Evolutionary conservation across 176 grass and related monocot species (phyloP).

Genomic region (Lolium rigidum): DNA sequence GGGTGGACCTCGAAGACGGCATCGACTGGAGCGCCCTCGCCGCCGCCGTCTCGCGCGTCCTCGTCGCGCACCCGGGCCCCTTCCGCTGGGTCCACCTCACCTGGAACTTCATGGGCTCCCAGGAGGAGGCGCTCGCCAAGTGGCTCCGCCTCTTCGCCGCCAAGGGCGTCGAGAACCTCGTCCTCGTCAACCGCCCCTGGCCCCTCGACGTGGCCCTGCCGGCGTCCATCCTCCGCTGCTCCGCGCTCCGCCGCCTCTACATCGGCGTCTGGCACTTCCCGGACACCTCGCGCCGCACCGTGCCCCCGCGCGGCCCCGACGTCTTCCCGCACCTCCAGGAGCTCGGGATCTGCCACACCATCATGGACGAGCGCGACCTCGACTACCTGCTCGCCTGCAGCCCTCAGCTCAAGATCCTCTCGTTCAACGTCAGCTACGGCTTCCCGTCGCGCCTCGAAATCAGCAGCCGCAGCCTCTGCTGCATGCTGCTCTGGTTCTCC

Average conservation of each 20-base stretch:
- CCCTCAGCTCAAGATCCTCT: constrained; percentile 28
- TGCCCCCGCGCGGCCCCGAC: background rate
- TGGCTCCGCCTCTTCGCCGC: constrained; percentile 28
- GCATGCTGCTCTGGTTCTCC: constrained; percentile 31
- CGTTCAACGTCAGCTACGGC: background rate
- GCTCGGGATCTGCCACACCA: constrained; percentile 19
- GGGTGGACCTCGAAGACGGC: background rate
- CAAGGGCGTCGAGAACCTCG: background rate
- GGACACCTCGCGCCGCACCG: background rate
- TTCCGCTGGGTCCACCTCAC: constrained; percentile 6
- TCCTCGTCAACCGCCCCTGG: constrained; percentile 12
- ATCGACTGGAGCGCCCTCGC: background rate
- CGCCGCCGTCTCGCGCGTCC: background rate
- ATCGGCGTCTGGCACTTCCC: constrained; percentile 16
- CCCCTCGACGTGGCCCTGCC: background rate
- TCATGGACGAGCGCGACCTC: constrained; percentile 13
- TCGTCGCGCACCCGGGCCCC: constrained; percentile 34
- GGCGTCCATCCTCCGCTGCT: background rate
- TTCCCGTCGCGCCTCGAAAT: background rate
- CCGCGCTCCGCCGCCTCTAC: constrained; percentile 35
- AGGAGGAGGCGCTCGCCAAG: background rate
- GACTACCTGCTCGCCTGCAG: constrained; percentile 36
- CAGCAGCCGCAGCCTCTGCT: background rate
- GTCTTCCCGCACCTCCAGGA: constrained; percentile 39
- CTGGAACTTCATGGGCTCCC: background rate